Evolutionary conservation across 495 filamentous ascomycete species (phyloP).

Genomic region (Aspergillus leporis): DNA sequence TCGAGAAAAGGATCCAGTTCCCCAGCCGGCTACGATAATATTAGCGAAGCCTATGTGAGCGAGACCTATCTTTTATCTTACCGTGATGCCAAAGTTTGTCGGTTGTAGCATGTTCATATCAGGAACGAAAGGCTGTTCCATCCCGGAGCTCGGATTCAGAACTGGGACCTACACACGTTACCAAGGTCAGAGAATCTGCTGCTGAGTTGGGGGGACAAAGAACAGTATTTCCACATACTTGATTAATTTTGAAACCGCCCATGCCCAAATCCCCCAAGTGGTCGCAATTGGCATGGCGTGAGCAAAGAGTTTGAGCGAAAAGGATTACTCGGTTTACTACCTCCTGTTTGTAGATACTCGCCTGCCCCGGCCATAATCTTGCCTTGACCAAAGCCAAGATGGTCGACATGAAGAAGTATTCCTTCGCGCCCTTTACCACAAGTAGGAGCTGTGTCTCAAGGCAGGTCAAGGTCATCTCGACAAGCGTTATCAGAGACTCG

Average conservation of each 20-base stretch:
- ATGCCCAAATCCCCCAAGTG: slow-evolving; percentile 38
- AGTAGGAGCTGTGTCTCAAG: slow-evolving; percentile 37
- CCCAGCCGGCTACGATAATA: slow-evolving; percentile 28
- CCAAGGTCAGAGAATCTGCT: neutral
- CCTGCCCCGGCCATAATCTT: slow-evolving; percentile 40
- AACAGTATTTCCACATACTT: slow-evolving; percentile 22
- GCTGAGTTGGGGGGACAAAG: neutral
- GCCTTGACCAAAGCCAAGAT: slow-evolving; percentile 42
- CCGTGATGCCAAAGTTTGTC: slow-evolving; percentile 28
- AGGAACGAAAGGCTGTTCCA: slow-evolving; percentile 27
- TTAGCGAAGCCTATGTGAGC: slow-evolving; percentile 5
- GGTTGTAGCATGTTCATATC: slow-evolving; percentile 31
- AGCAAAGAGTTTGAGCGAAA: slow-evolving; percentile 41
- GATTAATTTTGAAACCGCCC: slow-evolving; percentile 37
- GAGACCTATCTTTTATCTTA: slow-evolving; percentile 19
- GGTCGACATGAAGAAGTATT: slow-evolving; percentile 48
- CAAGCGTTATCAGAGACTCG: slow-evolving; percentile 38
- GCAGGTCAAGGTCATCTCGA: slow-evolving; percentile 35
- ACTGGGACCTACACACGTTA: slow-evolving; percentile 21
- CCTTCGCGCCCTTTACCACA: slow-evolving; percentile 45
- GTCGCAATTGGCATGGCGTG: slow-evolving; percentile 37
- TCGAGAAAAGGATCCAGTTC: slow-evolving; percentile 47
- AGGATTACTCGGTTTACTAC: slow-evolving; percentile 41
- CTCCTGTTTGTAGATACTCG: slow-evolving; percentile 38
- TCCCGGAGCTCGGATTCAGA: slow-evolving; percentile 27